Conservation (phyloP, 2,329 filamentous ascomycete genomes). For the Kalmusia sp. region DNA sequence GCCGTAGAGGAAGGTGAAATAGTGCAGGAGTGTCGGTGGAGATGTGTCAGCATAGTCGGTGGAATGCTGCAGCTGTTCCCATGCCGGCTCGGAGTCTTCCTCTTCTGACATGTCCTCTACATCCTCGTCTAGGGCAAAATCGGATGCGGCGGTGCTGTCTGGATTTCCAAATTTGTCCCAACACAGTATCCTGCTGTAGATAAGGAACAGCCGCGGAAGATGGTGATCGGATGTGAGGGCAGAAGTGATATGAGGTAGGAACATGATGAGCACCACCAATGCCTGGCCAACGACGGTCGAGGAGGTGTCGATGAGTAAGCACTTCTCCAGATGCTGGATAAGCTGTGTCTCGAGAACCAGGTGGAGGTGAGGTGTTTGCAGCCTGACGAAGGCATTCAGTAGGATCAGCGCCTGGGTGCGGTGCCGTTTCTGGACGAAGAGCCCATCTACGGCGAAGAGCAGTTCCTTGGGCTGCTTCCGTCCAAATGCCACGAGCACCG, state of each 20-base stretch:
- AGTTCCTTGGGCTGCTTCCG: slow-evolving; percentile 76
- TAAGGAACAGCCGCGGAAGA: slow-evolving; percentile 77
- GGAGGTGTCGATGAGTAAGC: slow-evolving; percentile 78
- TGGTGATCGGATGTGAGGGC: slow-evolving; percentile 66
- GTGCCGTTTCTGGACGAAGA: slow-evolving; percentile 69
- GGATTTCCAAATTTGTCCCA: slow-evolving; percentile 67
- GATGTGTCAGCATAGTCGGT: slow-evolving; percentile 61
- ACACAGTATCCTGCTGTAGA: slow-evolving; percentile 80
- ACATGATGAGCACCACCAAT: slow-evolving; percentile 78
- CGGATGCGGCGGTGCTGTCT: slow-evolving; percentile 17
- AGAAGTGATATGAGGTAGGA: slow-evolving; percentile 80
- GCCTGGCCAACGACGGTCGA: slow-evolving; percentile 78
- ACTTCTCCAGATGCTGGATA: slow-evolving; percentile 74
- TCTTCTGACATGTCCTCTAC: slow-evolving; percentile 48
- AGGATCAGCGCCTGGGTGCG: slow-evolving; percentile 71
- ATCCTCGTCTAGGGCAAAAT: slow-evolving; percentile 37
- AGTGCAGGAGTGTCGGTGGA: slow-evolving; percentile 73
- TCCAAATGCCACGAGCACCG: slow-evolving; percentile 63
- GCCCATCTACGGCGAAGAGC: slow-evolving; percentile 69
- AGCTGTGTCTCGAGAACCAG: slow-evolving; percentile 74
- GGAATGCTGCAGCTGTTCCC: slow-evolving; percentile 70
- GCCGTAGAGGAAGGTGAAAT: slow-evolving; percentile 84
- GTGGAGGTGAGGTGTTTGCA: slow-evolving; percentile 81
- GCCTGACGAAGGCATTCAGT: slow-evolving; percentile 74
- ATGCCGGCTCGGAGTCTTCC: slow-evolving; percentile 50